Conservation (phyloP, 139 green algal genomes). For the Chlamydomonas incerta region DNA sequence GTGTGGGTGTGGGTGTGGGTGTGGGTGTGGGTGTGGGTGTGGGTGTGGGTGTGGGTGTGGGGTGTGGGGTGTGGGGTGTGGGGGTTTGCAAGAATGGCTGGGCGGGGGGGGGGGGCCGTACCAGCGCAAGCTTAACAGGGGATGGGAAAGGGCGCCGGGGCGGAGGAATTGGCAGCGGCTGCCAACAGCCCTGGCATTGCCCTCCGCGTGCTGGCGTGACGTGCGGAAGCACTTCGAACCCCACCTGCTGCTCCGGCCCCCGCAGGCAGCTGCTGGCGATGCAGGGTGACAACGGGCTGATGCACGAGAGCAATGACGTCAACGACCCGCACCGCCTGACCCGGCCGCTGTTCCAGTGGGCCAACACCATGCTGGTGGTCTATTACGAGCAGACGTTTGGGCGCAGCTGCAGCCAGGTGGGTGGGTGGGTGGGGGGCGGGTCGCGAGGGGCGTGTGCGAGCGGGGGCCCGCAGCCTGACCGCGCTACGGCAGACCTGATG, state of each 20-base stretch:
- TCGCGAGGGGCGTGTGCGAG: no score
- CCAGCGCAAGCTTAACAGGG: no score
- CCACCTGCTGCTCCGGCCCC: neutral
- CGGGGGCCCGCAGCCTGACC: no score
- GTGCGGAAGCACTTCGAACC: no score
- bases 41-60: neutral
- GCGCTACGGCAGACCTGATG: no score
- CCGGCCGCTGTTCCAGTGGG: constrained; percentile 37
- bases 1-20: neutral
- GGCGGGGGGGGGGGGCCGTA: no score
- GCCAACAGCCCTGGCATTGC: no score
- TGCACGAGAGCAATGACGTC: constrained; percentile 65
- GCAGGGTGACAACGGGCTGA: constrained; percentile 66
- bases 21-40: neutral
- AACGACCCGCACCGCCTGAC: constrained; percentile 1
- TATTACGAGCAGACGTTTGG: constrained; percentile 38
- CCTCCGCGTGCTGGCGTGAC: no score
- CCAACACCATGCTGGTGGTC: constrained; percentile 38
- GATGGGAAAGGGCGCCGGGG: no score
- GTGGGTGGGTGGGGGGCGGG: no score
- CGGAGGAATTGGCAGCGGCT: no score
- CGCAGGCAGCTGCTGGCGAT: constrained; percentile 46
- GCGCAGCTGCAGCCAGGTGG: constrained; percentile 24
- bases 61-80: neutral
- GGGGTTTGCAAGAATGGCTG: no score